A percentile compares a stretch with the other conserved stretches of the same genome.
These are phyloP conservation scores for Cercophora sp. DNA, from an alignment of 495 filamentous ascomycete genomes.

Conservation along the genomic window DNA sequence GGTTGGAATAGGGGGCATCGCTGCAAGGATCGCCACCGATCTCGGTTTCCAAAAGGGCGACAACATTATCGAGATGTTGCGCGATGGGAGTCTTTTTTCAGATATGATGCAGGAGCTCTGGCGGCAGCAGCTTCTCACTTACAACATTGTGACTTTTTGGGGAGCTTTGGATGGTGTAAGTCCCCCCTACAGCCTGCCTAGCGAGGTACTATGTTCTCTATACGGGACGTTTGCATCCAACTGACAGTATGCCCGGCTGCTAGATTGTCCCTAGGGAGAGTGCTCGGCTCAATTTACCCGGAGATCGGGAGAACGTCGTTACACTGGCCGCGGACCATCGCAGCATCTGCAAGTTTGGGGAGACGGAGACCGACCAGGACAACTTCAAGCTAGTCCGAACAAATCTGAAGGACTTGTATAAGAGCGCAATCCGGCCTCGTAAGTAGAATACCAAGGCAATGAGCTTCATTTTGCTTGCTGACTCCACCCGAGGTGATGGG, in stretches of 20 bases:
- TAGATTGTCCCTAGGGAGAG: neutral
- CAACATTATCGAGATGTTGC: constrained; percentile 15
- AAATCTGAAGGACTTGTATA: neutral
- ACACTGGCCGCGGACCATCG: constrained; percentile 18
- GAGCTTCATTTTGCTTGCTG: neutral
- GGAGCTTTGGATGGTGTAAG: constrained; percentile 14
- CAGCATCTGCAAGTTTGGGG: constrained; percentile 16
- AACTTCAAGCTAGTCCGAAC: constrained; percentile 1
- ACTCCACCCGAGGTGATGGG: neutral
- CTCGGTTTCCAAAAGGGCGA: constrained; percentile 17
- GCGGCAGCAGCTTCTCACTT: constrained; percentile 11
- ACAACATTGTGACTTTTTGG: constrained; percentile 21
- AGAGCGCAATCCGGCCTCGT: neutral
- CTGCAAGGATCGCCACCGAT: constrained; percentile 10
- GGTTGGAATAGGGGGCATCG: neutral
- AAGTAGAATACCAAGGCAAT: neutral
- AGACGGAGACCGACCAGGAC: constrained; percentile 8
- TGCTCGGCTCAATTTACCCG: constrained; percentile 6
- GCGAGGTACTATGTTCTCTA: too few relatives aligned
- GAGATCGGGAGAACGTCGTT: constrained; percentile 15
- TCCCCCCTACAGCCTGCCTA: neutral
- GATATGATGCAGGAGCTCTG: constrained; percentile 17
- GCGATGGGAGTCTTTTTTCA: constrained; percentile 14
- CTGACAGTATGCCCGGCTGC: neutral
- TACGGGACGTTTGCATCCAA: neutral